phyloP scores from a whole-genome alignment of 345 rosid species.

The Arabidopsis suecica region DNA sequence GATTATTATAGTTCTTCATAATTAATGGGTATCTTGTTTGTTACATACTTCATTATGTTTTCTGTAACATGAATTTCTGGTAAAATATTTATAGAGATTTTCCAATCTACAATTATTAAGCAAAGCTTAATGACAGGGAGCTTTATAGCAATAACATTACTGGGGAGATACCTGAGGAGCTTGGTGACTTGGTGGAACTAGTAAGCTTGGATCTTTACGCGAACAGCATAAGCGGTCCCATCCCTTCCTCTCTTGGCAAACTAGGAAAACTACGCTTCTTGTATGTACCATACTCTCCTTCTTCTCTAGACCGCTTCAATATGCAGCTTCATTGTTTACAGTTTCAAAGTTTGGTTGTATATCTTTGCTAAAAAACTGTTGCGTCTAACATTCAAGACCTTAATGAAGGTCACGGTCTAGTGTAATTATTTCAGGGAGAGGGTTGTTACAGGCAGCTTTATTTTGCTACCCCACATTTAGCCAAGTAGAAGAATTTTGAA shows the following conservation, averaged over 20 bases:
- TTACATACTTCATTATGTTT: background rate
- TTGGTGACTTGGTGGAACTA: constrained; percentile 67
- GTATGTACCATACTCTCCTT: constrained; percentile 49
- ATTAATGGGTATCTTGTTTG: background rate
- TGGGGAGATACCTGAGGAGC: constrained; percentile 71
- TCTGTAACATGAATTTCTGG: background rate
- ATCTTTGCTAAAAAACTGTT: constrained; percentile 4
- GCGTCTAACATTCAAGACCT: background rate
- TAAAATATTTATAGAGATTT: constrained; percentile 1
- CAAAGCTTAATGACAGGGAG: constrained; percentile 61
- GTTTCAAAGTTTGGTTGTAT: constrained; percentile 3
- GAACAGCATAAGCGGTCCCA: constrained; percentile 57
- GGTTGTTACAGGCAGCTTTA: background rate
- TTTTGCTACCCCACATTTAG: background rate
- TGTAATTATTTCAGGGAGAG: background rate
- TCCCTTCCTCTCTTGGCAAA: constrained; percentile 63
- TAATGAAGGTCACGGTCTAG: background rate
- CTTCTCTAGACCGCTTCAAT: background rate
- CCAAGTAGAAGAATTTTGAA: background rate
- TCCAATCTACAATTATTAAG: background rate
- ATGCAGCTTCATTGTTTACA: background rate
- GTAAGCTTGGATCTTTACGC: constrained; percentile 90
- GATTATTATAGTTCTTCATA: background rate
- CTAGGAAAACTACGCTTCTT: constrained; percentile 66
- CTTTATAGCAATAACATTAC: constrained; percentile 72